Percentiles rank a stretch among this genome's conserved stretches.
These are phyloP conservation scores for Aspergillus transmontanensis DNA, from an alignment of 2,329 filamentous ascomycete species.

Conservation along the genomic window DNA sequence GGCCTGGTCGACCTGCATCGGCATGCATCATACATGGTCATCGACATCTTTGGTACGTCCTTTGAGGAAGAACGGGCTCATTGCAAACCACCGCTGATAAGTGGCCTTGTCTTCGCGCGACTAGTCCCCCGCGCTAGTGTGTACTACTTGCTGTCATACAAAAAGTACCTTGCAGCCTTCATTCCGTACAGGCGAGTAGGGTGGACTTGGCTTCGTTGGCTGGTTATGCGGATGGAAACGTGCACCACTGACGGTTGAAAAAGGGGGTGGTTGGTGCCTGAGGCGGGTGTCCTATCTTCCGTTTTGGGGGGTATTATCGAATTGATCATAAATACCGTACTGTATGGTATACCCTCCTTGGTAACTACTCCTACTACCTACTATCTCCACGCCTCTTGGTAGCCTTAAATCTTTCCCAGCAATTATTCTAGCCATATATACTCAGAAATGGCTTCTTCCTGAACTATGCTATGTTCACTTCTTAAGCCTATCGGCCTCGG, in stretches of 20 bases:
- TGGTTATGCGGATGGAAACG: neutral
- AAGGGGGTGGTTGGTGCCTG: neutral
- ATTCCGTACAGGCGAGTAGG: neutral
- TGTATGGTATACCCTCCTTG: neutral
- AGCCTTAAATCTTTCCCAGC: neutral
- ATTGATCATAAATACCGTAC: neutral
- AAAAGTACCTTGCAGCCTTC: neutral
- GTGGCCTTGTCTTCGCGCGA: neutral
- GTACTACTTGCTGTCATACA: conserved; percentile 2
- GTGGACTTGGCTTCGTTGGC: neutral
- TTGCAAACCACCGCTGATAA: neutral
- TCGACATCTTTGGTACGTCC: neutral
- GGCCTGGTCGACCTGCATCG: neutral
- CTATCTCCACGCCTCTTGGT: neutral
- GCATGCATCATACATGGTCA: neutral
- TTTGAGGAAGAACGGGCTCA: neutral
- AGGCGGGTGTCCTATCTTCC: neutral
- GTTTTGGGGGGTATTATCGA: neutral
- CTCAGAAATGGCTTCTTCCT: neutral
- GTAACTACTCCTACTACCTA: too few relatives aligned
- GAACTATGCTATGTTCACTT: neutral
- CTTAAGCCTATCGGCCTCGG: neutral
- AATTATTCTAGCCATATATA: neutral
- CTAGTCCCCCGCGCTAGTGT: neutral
- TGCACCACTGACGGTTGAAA: neutral